Base-by-base conservation (phyloP, 1,284 basidiomycete species). In the Wallemia mellicola region DNA sequence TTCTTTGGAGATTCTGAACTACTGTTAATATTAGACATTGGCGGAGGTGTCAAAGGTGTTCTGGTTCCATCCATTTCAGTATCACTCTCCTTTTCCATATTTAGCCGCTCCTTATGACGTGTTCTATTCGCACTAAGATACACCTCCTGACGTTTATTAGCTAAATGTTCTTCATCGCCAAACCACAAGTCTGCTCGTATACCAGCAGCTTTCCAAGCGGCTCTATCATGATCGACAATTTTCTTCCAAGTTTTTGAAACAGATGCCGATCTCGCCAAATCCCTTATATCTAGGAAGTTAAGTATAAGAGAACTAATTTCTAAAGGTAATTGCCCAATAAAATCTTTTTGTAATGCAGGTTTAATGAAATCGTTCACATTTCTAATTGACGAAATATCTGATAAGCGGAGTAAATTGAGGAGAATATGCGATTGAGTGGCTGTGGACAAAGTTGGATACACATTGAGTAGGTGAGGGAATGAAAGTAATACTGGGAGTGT, bases 281-380 rank as follows among this genome's bases (percentile, higher is more conserved):
- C 79, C 3, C 78, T 74, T 64, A 80, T 83, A 1, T 83, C 78
- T 24, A 89, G 77, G 67, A 76, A 84, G 64, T 79, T 80, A 61
- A 89, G 75, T 61, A 89, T 75, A 61, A 82, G 79, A 0, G 83
- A 82, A 58, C 84, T 81, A 57, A 89, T 78, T 65, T 89, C 86
- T 24, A 83, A 80, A 7, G 86, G 86, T 3, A 89, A 75, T 54
- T 86, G 76, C 1, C 81, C 83, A 63, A 89, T 74, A 68, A 88
- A 89, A 69, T 89, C 86, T 64, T 86, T 80, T 24, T 84, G 83
- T 26, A 89, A 73, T 5, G 83, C 85, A 27, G 85, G 84, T 0
- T 81, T 81, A 63, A 89, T 74, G 62, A 89, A 80, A 55, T 81
- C 81, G 67, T 88, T 82, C 17, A 88, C 70, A 2, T 80, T 82